A percentile compares a stretch with the other conserved stretches of the same genome.
Evolutionary conservation across 2,329 filamentous ascomycete species (phyloP).

Genomic region (Colletotrichum magnum): DNA sequence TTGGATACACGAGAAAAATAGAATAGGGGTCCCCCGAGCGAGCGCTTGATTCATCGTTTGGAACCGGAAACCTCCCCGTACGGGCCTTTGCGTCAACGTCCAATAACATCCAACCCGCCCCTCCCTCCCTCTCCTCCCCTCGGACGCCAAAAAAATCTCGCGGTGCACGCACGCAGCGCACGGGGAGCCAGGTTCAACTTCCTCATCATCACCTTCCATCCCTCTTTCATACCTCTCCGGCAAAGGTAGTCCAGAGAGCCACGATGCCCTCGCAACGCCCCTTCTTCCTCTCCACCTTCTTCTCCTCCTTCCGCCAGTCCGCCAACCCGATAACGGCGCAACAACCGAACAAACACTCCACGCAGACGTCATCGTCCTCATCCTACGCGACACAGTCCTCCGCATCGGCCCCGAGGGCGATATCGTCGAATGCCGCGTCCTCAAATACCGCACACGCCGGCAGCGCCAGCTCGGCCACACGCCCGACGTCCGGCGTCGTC

Average conservation of each 20-base stretch:
- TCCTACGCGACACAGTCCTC: constrained; percentile 36
- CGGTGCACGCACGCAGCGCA: constrained; percentile 16
- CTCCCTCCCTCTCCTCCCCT: not conserved
- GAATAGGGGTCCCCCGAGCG: constrained; percentile 36
- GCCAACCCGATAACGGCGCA: constrained; percentile 29
- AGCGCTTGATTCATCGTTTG: constrained; percentile 24
- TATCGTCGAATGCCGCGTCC: constrained; percentile 23
- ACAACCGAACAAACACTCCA: constrained; percentile 41
- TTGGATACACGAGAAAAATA: not conserved
- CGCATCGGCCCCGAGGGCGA: constrained; percentile 39
- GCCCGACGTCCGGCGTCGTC: constrained; percentile 44
- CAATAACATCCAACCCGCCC: not conserved
- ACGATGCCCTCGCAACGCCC: constrained; percentile 68
- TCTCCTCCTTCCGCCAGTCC: constrained; percentile 66
- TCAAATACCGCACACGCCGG: constrained; percentile 1
- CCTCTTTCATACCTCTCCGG: not conserved
- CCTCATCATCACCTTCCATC: constrained; percentile 7
- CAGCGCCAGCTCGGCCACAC: constrained; percentile 35
- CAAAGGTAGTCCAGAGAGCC: constrained; percentile 8
- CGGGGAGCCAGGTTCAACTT: not conserved
- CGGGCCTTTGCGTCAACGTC: constrained; percentile 28
- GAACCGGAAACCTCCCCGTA: constrained; percentile 17
- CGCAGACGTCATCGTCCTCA: constrained; percentile 33
- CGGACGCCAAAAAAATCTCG: not conserved
- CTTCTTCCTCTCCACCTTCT: constrained; percentile 70